A percentile compares a stretch with the other conserved stretches of the same genome.
Evolutionary conservation across 257 asterid genomes (phyloP).

Genomic region (Petunia secreta): DNA sequence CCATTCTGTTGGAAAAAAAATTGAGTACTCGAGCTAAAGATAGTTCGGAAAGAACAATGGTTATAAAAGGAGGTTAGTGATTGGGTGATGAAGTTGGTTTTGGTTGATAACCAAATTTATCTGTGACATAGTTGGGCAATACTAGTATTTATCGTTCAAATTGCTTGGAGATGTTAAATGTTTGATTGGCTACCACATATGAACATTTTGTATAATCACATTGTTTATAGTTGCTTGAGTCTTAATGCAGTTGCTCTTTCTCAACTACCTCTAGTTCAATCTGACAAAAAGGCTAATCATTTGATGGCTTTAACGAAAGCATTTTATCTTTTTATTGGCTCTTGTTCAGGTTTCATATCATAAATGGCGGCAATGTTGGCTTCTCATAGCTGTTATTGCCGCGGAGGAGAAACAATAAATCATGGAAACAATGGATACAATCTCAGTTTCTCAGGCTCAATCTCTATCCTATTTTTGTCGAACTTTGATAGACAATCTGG

Average conservation of each 20-base stretch:
- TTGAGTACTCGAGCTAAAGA: background rate
- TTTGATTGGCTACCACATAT: background rate
- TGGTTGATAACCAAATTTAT: slow-evolving; percentile 6
- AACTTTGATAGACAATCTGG: slow-evolving; percentile 33
- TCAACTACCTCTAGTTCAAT: background rate
- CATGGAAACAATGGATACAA: slow-evolving; percentile 48
- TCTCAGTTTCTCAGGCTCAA: slow-evolving; percentile 52
- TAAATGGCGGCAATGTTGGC: slow-evolving; percentile 74
- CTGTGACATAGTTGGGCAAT: background rate
- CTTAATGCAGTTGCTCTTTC: background rate
- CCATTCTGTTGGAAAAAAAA: background rate
- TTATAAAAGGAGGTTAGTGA: background rate
- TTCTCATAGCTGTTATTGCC: slow-evolving; percentile 69
- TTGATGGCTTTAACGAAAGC: background rate
- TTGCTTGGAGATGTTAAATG: background rate
- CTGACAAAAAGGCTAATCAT: no score
- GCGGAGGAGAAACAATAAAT: slow-evolving; percentile 43
- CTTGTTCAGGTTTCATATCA: slow-evolving; percentile 40
- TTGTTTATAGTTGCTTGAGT: background rate
- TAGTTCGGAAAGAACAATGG: background rate
- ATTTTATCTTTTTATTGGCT: slow-evolving; percentile 9
- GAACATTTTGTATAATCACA: background rate
- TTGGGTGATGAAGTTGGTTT: background rate
- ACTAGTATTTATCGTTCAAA: background rate
- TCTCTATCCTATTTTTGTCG: slow-evolving; percentile 35